Evolutionary conservation across 108 stramenopile species (phyloP).

Genomic region (Thalassiosira profunda): DNA sequence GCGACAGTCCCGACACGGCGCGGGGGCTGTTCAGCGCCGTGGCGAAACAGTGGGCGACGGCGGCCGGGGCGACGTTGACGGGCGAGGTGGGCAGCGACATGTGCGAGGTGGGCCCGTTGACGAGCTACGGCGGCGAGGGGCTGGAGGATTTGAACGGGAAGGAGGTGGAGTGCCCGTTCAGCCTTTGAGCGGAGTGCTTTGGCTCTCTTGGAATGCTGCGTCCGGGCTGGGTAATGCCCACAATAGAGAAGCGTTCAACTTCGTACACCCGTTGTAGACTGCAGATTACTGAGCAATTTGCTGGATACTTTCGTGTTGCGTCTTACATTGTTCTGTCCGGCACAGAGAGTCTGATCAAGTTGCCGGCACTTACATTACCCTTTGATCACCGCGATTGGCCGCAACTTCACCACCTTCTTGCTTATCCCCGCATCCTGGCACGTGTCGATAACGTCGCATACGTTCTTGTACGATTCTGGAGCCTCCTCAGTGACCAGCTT

Average conservation of each 20-base stretch:
- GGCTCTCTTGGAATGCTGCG: too few relatives aligned
- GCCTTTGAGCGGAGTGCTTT: too few relatives aligned
- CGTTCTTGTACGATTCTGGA: slow-evolving; percentile 82
- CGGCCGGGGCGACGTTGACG: slow-evolving; percentile 66
- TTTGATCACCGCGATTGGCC: slow-evolving; percentile 88
- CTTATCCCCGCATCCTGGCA: slow-evolving; percentile 87
- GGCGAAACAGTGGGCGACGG: slow-evolving; percentile 69
- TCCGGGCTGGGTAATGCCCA: too few relatives aligned
- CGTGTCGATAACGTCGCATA: slow-evolving; percentile 82
- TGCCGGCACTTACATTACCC: slow-evolving; percentile 51
- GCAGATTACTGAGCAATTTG: too few relatives aligned
- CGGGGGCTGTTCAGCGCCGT: slow-evolving; percentile 64
- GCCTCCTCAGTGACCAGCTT: slow-evolving; percentile 94
- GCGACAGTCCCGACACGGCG: slow-evolving; percentile 90
- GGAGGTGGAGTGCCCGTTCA: slow-evolving; percentile 71
- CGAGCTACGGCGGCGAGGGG: slow-evolving; percentile 85
- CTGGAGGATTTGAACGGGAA: slow-evolving; percentile 66
- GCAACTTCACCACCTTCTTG: slow-evolving; percentile 78
- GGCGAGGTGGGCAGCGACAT: slow-evolving; percentile 52
- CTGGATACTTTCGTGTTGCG: too few relatives aligned
- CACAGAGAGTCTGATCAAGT: too few relatives aligned
- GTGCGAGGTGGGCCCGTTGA: slow-evolving; percentile 82
- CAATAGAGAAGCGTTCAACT: too few relatives aligned
- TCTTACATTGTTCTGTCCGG: too few relatives aligned
- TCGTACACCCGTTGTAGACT: too few relatives aligned